Base-by-base conservation (phyloP, 352 stramenopile genomes). In the Phytophthora foliorum region DNA sequence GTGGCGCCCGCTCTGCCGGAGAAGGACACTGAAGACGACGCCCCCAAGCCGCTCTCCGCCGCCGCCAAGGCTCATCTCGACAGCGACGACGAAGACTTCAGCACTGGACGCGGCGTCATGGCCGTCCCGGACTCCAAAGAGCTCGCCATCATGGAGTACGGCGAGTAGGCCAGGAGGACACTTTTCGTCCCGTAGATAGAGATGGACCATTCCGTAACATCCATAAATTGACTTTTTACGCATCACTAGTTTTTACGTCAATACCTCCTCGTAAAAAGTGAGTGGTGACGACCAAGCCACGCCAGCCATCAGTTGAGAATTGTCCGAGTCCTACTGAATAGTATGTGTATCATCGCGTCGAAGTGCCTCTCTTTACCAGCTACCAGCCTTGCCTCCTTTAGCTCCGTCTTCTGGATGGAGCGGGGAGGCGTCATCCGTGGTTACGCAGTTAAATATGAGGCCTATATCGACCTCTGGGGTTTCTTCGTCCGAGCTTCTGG, bases 381-480 rank as follows among this genome's bases (percentile, higher is more conserved):
- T 83, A 72, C 65, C 74, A 86, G 75, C 81, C 80, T 65, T 74
- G 53, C 55, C 29, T 57, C 16, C 55, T 63, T 64, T 63, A 36
- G 58, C 52, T 66, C 56, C 46, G 55, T 66, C 70, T n/a, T 68
- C 22, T 72, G 56, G 70, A 72, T 69, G 55, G 63, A 63, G 48
- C 42, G 22, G 7, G 67, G 54, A 64, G 57, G 29, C 25, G 58
- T 60, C 27, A 19, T 45, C 58, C 58, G 70, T 78, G 74, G 69
- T 81, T 84, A 72, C 67, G 69, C 71, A 88, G 85, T 93, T 91
- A 93, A 93, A 93, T 78, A 73, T 87, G 77, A 80, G 85, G 85
- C 85, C 53, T 24, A 93, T 36, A 93, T 56, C 38, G 49, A 84
- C 45, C 49, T 77, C 72, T 77, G 63, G 63, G 58, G 69, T 36